These are phyloP conservation scores for Agrocybe praecox DNA, from an alignment of 768 basidiomycete species.

Conservation along the genomic window DNA sequence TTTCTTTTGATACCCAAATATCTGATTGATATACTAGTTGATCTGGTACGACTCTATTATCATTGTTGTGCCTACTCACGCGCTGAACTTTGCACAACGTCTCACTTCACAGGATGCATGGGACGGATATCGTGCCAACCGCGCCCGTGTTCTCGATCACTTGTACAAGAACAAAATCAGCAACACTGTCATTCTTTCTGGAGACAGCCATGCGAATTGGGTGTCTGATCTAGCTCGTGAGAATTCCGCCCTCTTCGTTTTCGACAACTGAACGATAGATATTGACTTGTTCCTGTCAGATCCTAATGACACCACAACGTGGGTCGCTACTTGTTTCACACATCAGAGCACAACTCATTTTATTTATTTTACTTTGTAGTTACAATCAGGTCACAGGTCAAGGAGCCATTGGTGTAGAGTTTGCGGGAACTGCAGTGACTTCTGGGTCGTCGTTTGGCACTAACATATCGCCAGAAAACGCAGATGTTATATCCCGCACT, in stretches of 20 bases:
- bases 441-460: slow-evolving; percentile 49
- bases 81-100: background rate
- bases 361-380: slow-evolving; percentile 20
- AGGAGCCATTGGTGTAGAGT: slow-evolving; percentile 60
- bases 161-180: slow-evolving; percentile 51
- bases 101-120: slow-evolving; percentile 45
- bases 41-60: background rate
- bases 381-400: slow-evolving; percentile 50
- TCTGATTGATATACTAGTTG: background rate
- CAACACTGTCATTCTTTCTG: slow-evolving; percentile 60
- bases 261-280: background rate
- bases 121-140: slow-evolving; percentile 63
- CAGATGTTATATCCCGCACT: slow-evolving; percentile 36
- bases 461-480: slow-evolving; percentile 36
- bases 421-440: slow-evolving; percentile 62
- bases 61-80: background rate
- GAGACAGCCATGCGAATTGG: slow-evolving; percentile 67
- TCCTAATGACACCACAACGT: slow-evolving; percentile 51
- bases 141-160: slow-evolving; percentile 51
- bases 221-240: slow-evolving; percentile 57
- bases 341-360: background rate
- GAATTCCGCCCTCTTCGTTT: slow-evolving; percentile 17
- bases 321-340: slow-evolving; percentile 12
- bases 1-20: background rate
- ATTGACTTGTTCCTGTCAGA: slow-evolving; percentile 28